Evolutionary conservation across 75 land plant genomes (phyloP).

Genomic region (Adiantum capillusveneris): DNA sequence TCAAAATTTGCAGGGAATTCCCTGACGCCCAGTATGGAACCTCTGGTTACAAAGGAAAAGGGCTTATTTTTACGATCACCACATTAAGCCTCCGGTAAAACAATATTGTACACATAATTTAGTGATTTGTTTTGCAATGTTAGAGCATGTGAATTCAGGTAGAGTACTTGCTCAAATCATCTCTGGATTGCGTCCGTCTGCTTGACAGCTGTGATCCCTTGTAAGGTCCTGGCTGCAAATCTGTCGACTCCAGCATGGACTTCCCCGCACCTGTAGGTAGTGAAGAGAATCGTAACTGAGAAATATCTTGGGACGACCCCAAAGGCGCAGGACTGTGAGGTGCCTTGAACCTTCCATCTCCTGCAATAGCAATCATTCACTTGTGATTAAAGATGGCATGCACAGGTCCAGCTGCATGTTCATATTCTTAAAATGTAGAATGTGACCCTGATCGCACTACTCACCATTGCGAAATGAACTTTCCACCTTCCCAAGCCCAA

Average conservation of each 20-base stretch:
- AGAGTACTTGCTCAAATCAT: slow-evolving; percentile 19
- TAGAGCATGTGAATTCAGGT: too few relatives aligned
- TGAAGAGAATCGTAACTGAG: slow-evolving; percentile 10
- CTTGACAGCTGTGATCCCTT: slow-evolving; percentile 20
- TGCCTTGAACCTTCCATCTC: slow-evolving; percentile 13
- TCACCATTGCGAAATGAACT: background rate
- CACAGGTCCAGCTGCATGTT: too few relatives aligned
- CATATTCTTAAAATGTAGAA: background rate
- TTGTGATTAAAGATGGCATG: too few relatives aligned
- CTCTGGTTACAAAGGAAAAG: too few relatives aligned
- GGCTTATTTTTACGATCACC: too few relatives aligned
- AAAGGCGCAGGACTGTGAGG: slow-evolving; percentile 27
- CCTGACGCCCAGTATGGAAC: too few relatives aligned
- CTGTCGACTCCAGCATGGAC: slow-evolving; percentile 9
- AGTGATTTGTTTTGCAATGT: too few relatives aligned
- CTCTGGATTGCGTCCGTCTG: slow-evolving; percentile 26
- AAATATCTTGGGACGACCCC: slow-evolving; percentile 9
- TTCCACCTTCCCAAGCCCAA: background rate
- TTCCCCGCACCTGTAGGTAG: background rate
- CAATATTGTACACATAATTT: too few relatives aligned
- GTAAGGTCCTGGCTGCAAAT: slow-evolving; percentile 2
- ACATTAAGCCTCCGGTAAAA: too few relatives aligned
- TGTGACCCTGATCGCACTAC: background rate
- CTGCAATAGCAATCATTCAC: too few relatives aligned
- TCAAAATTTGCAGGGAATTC: too few relatives aligned